A percentile compares a stretch with the other conserved stretches of the same genome.
Evolutionary conservation across 805 yeast genomes (phyloP).

Genomic region (Metschnikowia drakensbergensis): DNA sequence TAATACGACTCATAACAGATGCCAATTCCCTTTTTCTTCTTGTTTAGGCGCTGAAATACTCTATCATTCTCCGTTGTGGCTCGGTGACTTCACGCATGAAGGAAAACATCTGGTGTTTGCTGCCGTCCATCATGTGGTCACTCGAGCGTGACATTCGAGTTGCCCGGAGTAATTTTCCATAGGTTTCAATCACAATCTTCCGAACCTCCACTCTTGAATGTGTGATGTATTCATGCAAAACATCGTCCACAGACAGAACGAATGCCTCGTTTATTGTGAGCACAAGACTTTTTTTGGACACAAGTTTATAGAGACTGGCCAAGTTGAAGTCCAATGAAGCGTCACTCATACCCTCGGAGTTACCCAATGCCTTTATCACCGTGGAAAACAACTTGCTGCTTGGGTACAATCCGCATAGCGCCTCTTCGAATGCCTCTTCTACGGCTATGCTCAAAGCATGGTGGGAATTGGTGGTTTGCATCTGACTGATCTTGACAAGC

Average conservation of each 20-base stretch:
- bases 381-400: slow-evolving; percentile 19
- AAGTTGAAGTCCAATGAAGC: slow-evolving; percentile 20
- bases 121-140: background rate
- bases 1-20: background rate
- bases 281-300: slow-evolving; percentile 19
- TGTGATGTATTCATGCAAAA: slow-evolving; percentile 24
- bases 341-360: background rate
- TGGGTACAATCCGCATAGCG: slow-evolving; percentile 25
- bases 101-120: background rate
- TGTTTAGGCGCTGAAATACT: slow-evolving; percentile 34
- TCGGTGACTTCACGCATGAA: slow-evolving; percentile 22
- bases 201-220: slow-evolving; percentile 36
- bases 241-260: slow-evolving; percentile 26
- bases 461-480: slow-evolving; percentile 7
- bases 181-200: slow-evolving; percentile 34
- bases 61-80: slow-evolving; percentile 46
- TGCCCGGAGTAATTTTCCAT: slow-evolving; percentile 31
- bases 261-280: slow-evolving; percentile 19
- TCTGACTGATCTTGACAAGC: slow-evolving; percentile 20
- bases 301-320: slow-evolving; percentile 26
- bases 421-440: slow-evolving; percentile 30
- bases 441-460: slow-evolving; percentile 25
- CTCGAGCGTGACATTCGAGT: slow-evolving; percentile 9
- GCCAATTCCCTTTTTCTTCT: background rate
- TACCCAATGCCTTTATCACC: slow-evolving; percentile 17